These are phyloP conservation scores for Phytophthora sp. DNA, from an alignment of 352 stramenopile species.

Conservation along the genomic window DNA sequence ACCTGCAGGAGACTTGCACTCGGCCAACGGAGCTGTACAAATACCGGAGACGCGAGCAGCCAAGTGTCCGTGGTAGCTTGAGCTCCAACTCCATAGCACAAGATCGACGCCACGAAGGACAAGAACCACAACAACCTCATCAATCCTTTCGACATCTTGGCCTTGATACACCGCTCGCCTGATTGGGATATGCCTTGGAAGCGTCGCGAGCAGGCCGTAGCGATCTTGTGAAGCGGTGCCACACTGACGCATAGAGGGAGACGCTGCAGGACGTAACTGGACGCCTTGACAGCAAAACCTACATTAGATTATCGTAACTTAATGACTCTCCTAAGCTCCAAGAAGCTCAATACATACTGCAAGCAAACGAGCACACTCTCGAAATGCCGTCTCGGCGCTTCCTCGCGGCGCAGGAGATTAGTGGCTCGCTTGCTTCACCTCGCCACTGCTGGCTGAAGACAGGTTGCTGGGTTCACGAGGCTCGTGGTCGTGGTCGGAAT, in stretches of 20 bases:
- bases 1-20: slow-evolving; percentile 38
- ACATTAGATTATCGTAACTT: slow-evolving; percentile 39
- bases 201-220: not conserved
- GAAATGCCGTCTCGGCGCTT: slow-evolving; percentile 12
- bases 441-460: slow-evolving; percentile 27
- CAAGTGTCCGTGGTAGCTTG: slow-evolving; percentile 9
- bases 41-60: slow-evolving; percentile 15
- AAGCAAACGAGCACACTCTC: not conserved
- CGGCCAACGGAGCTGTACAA: slow-evolving; percentile 33
- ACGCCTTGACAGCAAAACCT: slow-evolving; percentile 18
- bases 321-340: not conserved
- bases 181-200: slow-evolving; percentile 5
- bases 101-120: slow-evolving; percentile 12
- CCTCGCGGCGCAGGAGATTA: slow-evolving; percentile 14
- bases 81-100: not conserved
- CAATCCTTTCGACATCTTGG: slow-evolving; percentile 6
- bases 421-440: slow-evolving; percentile 19
- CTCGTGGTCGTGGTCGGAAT: slow-evolving; percentile 27
- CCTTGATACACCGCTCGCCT: not conserved
- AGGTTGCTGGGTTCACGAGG: slow-evolving; percentile 32
- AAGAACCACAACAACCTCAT: slow-evolving; percentile 3
- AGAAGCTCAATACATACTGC: slow-evolving; percentile 29
- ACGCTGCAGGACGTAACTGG: not conserved
- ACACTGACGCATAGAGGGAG: not conserved
- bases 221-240: slow-evolving; percentile 17